Base-by-base conservation (phyloP, 163 green algal species). In the Volvox carteri region DNA sequence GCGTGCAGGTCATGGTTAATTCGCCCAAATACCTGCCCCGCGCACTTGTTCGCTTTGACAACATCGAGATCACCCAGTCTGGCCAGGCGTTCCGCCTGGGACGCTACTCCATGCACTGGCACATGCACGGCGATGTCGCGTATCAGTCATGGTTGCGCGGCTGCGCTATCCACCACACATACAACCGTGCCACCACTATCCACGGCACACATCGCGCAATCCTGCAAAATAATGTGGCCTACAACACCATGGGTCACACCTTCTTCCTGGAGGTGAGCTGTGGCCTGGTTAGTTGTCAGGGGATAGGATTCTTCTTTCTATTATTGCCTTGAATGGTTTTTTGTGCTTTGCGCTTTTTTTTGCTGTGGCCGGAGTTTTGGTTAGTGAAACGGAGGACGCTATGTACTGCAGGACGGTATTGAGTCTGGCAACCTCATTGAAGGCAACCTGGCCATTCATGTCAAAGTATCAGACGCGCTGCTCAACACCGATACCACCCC, bases 401-500 rank as follows among this genome's bases (percentile, higher is more conserved):
- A n/a, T 65, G 5, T 65, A 23, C 2, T 78, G 35, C 67, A 97
- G 90, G 95, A 97, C 73, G 94, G 93, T 46, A 90, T 95, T 28
- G 95, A 97, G 86, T 90, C 81, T 23, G 88, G 92, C 68, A 97
- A 96, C 84, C 33, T 93, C 33, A 72, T 95, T 4, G 78, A 90
- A 18, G 72, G 85, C 87, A 97, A 97, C 91, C 83, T 97, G 25
- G 95, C 92, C n/a, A 93, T 97, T 2, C 73, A 91, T 50, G 94
- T 93, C 56, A 78, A 68, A 42, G 35, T 19, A 11, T 94, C 90
- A 0, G 88, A 93, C 67, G 88, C 84, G 18, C 76, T 95, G 85
- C 93, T 96, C 46, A 94, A 94, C 92, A 97, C 95, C 16, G 95
- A 97, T 85, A 95, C 93, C 72, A 87, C 88, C 21, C 96, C 96